phyloP scores from a whole-genome alignment of 352 stramenopile species.

The Nothophytophthora sp. region DNA sequence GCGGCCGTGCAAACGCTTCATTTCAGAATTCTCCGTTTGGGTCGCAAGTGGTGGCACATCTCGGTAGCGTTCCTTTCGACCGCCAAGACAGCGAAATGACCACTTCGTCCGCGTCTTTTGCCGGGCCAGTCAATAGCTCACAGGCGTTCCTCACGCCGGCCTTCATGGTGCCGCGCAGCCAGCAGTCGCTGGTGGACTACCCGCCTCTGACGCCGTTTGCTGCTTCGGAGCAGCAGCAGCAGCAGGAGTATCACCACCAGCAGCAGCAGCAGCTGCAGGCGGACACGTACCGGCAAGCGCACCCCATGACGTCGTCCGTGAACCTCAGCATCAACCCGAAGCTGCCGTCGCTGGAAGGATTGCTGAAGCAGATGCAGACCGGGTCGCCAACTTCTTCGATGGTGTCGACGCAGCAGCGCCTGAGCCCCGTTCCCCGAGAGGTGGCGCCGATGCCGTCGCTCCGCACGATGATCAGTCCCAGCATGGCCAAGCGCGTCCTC shows the following conservation, averaged over 20 bases:
- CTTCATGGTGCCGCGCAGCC: constrained; percentile 26
- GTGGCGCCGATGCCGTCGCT: constrained; percentile 42
- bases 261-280: too few relatives aligned
- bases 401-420: constrained; percentile 11
- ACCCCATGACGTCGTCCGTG: constrained; percentile 6
- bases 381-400: constrained; percentile 14
- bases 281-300: constrained; percentile 5
- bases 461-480: constrained; percentile 58
- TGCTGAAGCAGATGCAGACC: constrained; percentile 72
- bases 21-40: constrained; percentile 35
- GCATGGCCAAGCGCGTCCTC: constrained; percentile 29
- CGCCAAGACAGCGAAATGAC: constrained; percentile 12
- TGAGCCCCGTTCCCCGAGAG: constrained; percentile 33
- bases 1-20: constrained; percentile 6
- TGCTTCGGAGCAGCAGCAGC: constrained; percentile 23
- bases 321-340: constrained; percentile 38
- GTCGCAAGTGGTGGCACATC: constrained; percentile 15
- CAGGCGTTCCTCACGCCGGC: constrained; percentile 29
- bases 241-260: too few relatives aligned
- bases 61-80: too few relatives aligned
- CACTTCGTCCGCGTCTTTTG: constrained; percentile 21
- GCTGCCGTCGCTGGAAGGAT: constrained; percentile 61
- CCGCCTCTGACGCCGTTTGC: constrained; percentile 22
- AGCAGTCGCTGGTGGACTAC: constrained; percentile 33
- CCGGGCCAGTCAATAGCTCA: constrained; percentile 2